Conservation (phyloP, 345 rosid species). For the Erodium maritimum region DNA sequence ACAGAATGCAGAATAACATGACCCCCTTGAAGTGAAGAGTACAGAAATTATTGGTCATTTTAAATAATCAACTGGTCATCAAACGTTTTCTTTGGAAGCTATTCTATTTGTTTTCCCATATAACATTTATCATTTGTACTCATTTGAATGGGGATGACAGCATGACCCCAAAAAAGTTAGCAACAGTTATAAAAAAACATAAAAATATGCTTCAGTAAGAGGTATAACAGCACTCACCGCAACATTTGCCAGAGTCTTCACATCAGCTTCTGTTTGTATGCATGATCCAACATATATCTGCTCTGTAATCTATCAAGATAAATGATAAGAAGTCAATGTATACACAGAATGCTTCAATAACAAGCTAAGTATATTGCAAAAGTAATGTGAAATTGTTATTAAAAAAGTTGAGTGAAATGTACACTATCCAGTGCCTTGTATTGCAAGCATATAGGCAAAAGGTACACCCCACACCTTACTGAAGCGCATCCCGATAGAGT, state of each 20-base stretch:
- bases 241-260: constrained; percentile 37
- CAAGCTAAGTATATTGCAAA: not conserved
- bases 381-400: too few species aligned
- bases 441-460: not conserved
- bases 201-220: constrained; percentile 2
- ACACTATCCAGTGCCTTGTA: not conserved
- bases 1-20: constrained; percentile 5
- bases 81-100: not conserved
- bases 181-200: not conserved
- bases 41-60: not conserved
- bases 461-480: constrained; percentile 53
- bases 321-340: not conserved
- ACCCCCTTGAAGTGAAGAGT: not conserved
- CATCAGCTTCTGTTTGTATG: constrained; percentile 72
- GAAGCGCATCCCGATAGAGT: constrained; percentile 75
- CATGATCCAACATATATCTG: constrained; percentile 88
- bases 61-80: not conserved
- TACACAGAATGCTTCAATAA: not conserved
- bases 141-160: not conserved
- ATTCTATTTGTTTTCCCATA: not conserved
- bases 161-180: not conserved
- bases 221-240: constrained; percentile 35
- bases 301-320: constrained; percentile 58
- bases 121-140: not conserved
- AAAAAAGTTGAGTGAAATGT: not conserved